phyloP scores from a whole-genome alignment of 1,284 basidiomycete genomes.

The Amylostereum areolatum region DNA sequence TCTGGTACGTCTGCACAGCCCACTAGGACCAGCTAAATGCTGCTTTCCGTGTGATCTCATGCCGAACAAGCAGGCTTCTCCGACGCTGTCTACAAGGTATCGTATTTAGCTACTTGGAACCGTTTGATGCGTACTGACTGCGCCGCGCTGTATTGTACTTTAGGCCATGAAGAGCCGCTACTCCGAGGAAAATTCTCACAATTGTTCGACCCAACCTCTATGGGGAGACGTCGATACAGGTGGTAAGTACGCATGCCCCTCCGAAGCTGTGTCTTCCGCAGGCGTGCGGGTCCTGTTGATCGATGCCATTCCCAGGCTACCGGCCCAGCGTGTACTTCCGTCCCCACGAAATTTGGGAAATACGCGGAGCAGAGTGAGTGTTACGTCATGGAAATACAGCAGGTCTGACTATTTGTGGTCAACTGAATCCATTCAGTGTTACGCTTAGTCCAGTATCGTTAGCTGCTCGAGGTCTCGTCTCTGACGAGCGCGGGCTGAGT shows the following conservation, averaged over 20 bases:
- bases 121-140: not conserved
- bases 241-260: constrained; percentile 32
- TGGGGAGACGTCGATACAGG: constrained; percentile 67
- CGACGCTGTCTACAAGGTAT: constrained; percentile 79
- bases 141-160: constrained; percentile 2
- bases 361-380: constrained; percentile 82
- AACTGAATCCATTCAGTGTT: constrained; percentile 41
- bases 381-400: not conserved
- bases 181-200: constrained; percentile 49
- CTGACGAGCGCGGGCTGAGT: constrained; percentile 65
- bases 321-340: constrained; percentile 81
- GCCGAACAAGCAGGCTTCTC: constrained; percentile 63
- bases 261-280: not conserved
- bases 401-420: too few relatives aligned
- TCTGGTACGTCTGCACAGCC: constrained; percentile 42
- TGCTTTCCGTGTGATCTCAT: not conserved
- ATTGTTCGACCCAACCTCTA: constrained; percentile 53
- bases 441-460: constrained; percentile 87
- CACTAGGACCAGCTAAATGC: not conserved
- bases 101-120: not conserved
- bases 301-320: constrained; percentile 42
- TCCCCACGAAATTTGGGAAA: constrained; percentile 88
- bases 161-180: constrained; percentile 61
- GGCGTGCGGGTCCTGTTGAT: too few relatives aligned
- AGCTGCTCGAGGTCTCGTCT: constrained; percentile 70